phyloP scores from a whole-genome alignment of 1,139 yeast genomes.

The Nakaseomyces kungkrabaensis region DNA sequence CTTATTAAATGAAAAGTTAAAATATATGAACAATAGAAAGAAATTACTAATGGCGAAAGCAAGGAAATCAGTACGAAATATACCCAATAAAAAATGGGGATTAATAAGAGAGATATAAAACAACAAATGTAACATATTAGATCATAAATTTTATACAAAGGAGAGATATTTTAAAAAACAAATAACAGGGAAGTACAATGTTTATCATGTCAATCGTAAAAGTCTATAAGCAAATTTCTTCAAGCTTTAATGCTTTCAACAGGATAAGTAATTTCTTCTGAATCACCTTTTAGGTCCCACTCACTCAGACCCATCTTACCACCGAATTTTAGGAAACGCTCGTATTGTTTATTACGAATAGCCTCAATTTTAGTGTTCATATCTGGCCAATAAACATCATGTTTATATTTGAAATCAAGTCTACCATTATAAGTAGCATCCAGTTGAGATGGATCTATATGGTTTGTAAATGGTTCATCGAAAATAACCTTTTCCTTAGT shows the following conservation, averaged over 20 bases:
- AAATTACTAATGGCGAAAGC: no score
- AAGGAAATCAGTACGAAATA: no score
- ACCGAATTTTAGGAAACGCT: constrained; percentile 56
- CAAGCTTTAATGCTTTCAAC: constrained; percentile 11
- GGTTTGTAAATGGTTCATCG: constrained; percentile 74
- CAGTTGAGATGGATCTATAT: constrained; percentile 67
- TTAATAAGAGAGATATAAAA: no score
- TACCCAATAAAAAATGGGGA: no score
- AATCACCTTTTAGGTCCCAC: constrained; percentile 53
- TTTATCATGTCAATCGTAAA: not conserved
- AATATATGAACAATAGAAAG: no score
- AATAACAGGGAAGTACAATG: no score
- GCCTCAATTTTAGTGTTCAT: constrained; percentile 47
- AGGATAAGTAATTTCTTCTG: constrained; percentile 38
- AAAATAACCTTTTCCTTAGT: constrained; percentile 82
- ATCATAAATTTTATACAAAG: no score
- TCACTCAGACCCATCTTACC: constrained; percentile 68
- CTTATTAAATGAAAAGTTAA: no score
- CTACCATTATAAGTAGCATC: constrained; percentile 74
- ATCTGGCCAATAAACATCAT: constrained; percentile 69
- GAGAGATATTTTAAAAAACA: no score
- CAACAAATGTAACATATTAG: no score
- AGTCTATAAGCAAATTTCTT: constrained; percentile 2
- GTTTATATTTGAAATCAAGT: constrained; percentile 69
- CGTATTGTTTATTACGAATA: constrained; percentile 42